Percentiles rank a stretch among this genome's conserved stretches.
Conservation (phyloP, 495 filamentous ascomycete genomes). For the Penicillium mononematosum region DNA sequence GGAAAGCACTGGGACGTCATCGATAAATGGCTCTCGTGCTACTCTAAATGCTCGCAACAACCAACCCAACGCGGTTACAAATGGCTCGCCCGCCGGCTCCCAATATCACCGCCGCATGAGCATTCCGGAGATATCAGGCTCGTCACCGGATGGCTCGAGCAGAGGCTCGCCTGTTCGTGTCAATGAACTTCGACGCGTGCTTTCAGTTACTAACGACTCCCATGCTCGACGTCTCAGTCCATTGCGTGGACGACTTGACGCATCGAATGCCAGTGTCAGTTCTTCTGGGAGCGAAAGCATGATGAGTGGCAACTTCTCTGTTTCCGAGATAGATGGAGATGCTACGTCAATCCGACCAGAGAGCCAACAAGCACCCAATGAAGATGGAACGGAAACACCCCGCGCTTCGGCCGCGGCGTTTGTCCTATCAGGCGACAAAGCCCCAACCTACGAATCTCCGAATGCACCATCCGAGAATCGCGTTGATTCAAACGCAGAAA, state of each 20-base stretch:
- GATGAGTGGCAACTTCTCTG: slow-evolving; percentile 41
- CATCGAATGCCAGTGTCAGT: slow-evolving; percentile 37
- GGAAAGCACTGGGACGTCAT: slow-evolving; percentile 62
- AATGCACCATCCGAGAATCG: slow-evolving; percentile 5
- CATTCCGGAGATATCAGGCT: slow-evolving; percentile 49
- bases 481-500: slow-evolving; percentile 24
- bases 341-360: slow-evolving; percentile 31
- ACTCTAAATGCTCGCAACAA: slow-evolving; percentile 58
- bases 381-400: slow-evolving; percentile 38
- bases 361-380: slow-evolving; percentile 20
- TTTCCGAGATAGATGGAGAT: slow-evolving; percentile 40
- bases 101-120: slow-evolving; percentile 40
- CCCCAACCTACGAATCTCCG: slow-evolving; percentile 8
- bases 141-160: slow-evolving; percentile 55
- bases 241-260: slow-evolving; percentile 37
- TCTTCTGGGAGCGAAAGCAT: slow-evolving; percentile 50
- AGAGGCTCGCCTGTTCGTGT: slow-evolving; percentile 72
- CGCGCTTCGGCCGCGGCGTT: slow-evolving; percentile 28
- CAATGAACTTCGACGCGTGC: slow-evolving; percentile 79
- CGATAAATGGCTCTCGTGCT: slow-evolving; percentile 69
- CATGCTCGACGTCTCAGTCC: slow-evolving; percentile 41
- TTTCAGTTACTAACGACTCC: slow-evolving; percentile 51
- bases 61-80: slow-evolving; percentile 52
- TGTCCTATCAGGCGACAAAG: slow-evolving; percentile 16
- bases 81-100: slow-evolving; percentile 32